Base-by-base conservation (phyloP, 2,329 filamentous ascomycete genomes). In the Alternaria sp. region DNA sequence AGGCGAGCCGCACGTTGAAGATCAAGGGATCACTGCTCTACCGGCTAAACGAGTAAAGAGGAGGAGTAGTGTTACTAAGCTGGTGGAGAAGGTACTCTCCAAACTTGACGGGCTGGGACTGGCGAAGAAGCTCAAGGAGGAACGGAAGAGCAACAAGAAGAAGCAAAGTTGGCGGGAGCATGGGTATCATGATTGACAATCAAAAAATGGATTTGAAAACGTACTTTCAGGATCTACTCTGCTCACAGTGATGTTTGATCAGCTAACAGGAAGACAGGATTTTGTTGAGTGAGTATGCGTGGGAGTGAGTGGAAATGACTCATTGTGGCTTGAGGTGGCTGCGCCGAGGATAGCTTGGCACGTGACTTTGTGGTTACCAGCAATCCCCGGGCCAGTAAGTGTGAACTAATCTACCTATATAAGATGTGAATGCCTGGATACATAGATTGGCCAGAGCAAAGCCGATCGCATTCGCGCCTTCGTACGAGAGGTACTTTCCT, bases 21-120 rank as follows among this genome's bases (percentile, higher is more conserved):
- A 45, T 10, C 12, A 23, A 23, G 47, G 44, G 1, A 43, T 23
- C 7, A 9, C 15, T 6, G 44, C 23, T 23, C 9, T 57, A 26
- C n/a, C 13, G 17, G 43, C n/a, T 49, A 40, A 26, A 19, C 8
- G 21, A 44, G 49, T 26, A 36, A 15, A 13, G 62, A 59, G 59
- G 49, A 44, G 57, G 17, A 7, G 54, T 4, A 61, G 50, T 40
- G 47, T 66, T 5, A 43, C 50, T 6, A 23, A 5, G 21, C 69
- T 71, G 46, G 61, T 70, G 28, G 21, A 54, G n/a, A 62, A 47
- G 51, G 21, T 71, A 19, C 23, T 72, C 54, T 13, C 26, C 2
- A 69, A 59, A 54, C 25, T 71, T 44, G 63, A 66, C 19, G 46
- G 6, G 6, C 59, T 47, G 59, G 64, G 68, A 1, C 40, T 62